Evolutionary conservation across 129 eudicot species (phyloP).

Genomic region (Lactuca saligna): DNA sequence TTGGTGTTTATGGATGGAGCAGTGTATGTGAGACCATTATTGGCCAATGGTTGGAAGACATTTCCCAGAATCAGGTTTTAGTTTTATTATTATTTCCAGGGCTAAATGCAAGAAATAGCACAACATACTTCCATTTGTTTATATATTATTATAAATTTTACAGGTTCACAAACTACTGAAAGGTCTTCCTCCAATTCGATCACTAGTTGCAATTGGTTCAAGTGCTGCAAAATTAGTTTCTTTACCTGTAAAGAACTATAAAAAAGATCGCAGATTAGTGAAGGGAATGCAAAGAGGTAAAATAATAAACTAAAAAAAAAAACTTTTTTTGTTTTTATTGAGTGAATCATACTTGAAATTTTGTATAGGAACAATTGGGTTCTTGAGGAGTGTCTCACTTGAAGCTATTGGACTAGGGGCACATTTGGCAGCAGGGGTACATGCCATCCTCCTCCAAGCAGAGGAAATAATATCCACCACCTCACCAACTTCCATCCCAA

Average conservation of each 20-base stretch:
- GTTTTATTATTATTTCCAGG: too few relatives aligned
- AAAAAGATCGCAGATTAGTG: constrained; percentile 73
- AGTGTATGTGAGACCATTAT: constrained; percentile 68
- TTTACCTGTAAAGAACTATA: constrained; percentile 80
- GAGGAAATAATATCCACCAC: constrained; percentile 69
- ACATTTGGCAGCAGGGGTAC: constrained; percentile 95
- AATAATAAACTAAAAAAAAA: neutral
- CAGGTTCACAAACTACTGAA: constrained; percentile 79
- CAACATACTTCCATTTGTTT: too few relatives aligned
- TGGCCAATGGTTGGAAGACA: constrained; percentile 97
- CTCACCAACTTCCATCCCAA: constrained; percentile 69
- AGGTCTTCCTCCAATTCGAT: constrained; percentile 91
- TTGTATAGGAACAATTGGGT: constrained; percentile 70
- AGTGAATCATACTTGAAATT: neutral
- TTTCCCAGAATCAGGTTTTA: constrained; percentile 88
- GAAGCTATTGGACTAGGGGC: constrained; percentile 96
- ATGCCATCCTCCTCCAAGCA: constrained; percentile 81
- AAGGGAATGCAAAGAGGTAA: constrained; percentile 99
- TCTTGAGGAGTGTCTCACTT: constrained; percentile 86
- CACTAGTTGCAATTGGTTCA: constrained; percentile 87
- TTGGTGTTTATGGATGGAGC: constrained; percentile 91
- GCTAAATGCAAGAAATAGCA: neutral
- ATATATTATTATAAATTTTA: neutral
- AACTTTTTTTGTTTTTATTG: neutral
- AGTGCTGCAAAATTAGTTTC: constrained; percentile 92